Percentiles rank a stretch among this genome's conserved stretches.
phyloP scores from a whole-genome alignment of 139 green algal species.

The Monoraphidium neglectum region DNA sequence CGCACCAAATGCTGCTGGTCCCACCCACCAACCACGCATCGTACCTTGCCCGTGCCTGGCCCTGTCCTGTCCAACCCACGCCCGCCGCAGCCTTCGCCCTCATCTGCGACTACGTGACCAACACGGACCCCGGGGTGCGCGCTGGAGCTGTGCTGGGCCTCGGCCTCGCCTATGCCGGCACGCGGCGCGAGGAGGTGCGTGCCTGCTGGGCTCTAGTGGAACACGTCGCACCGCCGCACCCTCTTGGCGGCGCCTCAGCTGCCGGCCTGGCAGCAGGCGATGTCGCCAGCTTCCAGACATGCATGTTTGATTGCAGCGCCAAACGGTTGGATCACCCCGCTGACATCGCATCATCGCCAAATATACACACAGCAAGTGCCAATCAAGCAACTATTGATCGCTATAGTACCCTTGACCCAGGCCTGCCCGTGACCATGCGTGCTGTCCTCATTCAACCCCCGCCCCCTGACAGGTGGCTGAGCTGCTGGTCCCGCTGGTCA shows the following conservation, averaged over 20 bases:
- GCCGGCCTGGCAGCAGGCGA: slow-evolving; percentile 22
- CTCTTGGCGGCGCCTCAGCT: neutral
- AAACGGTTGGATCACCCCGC: too few relatives aligned
- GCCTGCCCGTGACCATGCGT: too few relatives aligned
- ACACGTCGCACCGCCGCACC: too few relatives aligned
- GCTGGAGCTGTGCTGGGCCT: slow-evolving; percentile 91
- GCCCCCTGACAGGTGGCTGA: slow-evolving; percentile 29
- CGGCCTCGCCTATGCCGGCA: slow-evolving; percentile 97
- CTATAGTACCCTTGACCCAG: too few relatives aligned
- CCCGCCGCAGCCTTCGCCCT: slow-evolving; percentile 82
- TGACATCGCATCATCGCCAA: too few relatives aligned
- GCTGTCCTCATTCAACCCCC: neutral
- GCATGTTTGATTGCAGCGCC: too few relatives aligned
- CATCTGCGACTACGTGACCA: slow-evolving; percentile 88
- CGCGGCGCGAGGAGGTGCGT: slow-evolving; percentile 67
- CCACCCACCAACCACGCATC: too few relatives aligned
- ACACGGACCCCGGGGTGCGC: slow-evolving; percentile 64
- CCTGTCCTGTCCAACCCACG: slow-evolving; percentile 16
- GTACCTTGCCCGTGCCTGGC: too few relatives aligned
- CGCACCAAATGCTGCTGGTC: too few relatives aligned
- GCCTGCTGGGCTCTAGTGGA: slow-evolving; percentile 56
- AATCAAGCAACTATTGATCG: slow-evolving; percentile 12
- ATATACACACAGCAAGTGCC: too few relatives aligned
- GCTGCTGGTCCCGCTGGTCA: slow-evolving; percentile 69
- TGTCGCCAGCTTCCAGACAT: too few relatives aligned